Conservation (phyloP, 805 yeast genomes). For the Ogataea methylovora region DNA sequence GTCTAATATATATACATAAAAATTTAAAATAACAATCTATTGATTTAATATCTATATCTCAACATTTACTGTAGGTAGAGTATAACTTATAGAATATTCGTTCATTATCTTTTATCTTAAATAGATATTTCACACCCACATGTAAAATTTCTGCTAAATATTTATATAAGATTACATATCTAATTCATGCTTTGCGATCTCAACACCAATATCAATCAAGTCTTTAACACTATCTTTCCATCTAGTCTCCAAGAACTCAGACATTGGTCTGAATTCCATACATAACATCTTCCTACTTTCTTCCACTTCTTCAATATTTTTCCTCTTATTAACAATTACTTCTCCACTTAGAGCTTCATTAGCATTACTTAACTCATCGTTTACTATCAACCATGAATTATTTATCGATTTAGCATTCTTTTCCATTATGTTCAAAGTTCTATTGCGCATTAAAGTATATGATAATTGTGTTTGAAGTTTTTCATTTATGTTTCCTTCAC, state of each 20-base stretch:
- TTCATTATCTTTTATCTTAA: neutral
- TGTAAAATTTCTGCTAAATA: neutral
- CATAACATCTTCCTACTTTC: conserved; percentile 35
- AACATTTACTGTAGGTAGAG: neutral
- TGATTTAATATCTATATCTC: neutral
- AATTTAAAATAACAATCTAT: neutral
- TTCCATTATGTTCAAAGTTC: conserved; percentile 24
- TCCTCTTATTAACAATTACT: conserved; percentile 29
- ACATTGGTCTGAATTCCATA: conserved; percentile 32
- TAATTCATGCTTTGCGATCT: conserved; percentile 19
- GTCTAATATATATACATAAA: neutral
- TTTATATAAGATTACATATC: neutral
- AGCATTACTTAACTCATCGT: conserved; percentile 24
- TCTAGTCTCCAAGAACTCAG: conserved; percentile 36
- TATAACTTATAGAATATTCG: neutral
- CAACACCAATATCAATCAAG: conserved; percentile 30
- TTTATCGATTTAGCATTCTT: conserved; percentile 8
- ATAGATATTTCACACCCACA: neutral
- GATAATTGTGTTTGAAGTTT: conserved; percentile 18
- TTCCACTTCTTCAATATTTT: conserved; percentile 35
- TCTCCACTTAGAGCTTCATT: conserved; percentile 20
- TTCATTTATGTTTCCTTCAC: neutral
- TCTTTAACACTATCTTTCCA: conserved; percentile 44
- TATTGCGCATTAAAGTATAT: conserved; percentile 31
- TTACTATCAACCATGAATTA: conserved; percentile 30